Percentiles rank a stretch among this genome's conserved stretches.
Evolutionary conservation across 2,329 filamentous ascomycete species (phyloP).

Genomic region (Colletotrichum nymphaeae): DNA sequence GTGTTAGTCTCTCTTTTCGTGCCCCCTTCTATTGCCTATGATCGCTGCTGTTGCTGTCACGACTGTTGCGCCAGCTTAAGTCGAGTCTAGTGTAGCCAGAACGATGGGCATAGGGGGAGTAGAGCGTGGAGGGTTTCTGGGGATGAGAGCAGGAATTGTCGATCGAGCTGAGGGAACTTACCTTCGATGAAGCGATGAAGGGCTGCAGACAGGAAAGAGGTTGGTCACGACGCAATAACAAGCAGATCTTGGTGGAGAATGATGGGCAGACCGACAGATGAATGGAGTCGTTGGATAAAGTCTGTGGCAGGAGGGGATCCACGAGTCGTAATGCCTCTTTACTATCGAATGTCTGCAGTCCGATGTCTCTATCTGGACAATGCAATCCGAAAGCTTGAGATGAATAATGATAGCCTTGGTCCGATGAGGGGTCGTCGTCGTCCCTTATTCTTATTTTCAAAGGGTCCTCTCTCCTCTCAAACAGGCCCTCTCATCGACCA

Average conservation of each 20-base stretch:
- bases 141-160: background rate
- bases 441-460: conserved; percentile 33
- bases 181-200: background rate
- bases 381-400: background rate
- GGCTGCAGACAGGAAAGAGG: background rate
- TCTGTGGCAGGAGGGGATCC: background rate
- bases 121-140: background rate
- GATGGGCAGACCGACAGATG: background rate
- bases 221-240: background rate
- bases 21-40: background rate
- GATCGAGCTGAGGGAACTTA: background rate
- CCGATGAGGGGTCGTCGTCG: conserved; percentile 11
- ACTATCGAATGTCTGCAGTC: no score
- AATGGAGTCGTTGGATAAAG: background rate
- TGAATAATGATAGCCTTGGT: conserved; percentile 9
- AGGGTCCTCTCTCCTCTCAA: conserved; percentile 4
- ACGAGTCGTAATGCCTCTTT: background rate
- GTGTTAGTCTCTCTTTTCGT: conserved; percentile 19
- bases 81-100: background rate
- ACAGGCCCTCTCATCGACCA: background rate
- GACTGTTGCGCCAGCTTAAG: background rate
- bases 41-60: background rate
- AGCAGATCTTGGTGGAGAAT: background rate
- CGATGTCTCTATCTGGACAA: background rate
- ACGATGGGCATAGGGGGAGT: background rate